Percentiles rank a stretch among this genome's conserved stretches.
phyloP scores from a whole-genome alignment of 148 eudicot species.

The Cornus controversa region DNA sequence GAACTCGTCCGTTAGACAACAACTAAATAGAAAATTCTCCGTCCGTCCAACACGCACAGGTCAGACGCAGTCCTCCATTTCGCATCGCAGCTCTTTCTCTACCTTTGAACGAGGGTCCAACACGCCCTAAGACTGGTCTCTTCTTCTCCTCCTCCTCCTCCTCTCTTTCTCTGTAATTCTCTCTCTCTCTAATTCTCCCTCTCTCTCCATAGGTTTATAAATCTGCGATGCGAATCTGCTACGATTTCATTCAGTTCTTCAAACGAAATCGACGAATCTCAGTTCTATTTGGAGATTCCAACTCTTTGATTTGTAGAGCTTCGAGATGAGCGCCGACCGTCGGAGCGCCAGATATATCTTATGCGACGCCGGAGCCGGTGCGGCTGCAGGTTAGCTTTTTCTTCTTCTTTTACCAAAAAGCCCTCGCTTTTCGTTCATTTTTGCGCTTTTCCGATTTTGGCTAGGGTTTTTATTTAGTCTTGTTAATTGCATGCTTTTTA shows the following conservation, averaged over 20 bases:
- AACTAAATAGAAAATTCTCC: too few species aligned
- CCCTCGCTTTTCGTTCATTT: background rate
- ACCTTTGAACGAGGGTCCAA: background rate
- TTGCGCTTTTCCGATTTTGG: background rate
- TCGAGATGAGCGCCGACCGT: slow-evolving; percentile 32
- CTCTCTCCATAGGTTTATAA: background rate
- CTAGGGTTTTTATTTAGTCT: background rate
- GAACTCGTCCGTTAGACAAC: too few species aligned
- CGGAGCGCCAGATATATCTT: slow-evolving; percentile 41
- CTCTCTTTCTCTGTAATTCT: background rate
- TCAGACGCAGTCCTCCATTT: background rate
- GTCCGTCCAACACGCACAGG: background rate
- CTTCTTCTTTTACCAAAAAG: background rate
- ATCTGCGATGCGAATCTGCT: slow-evolving; percentile 1
- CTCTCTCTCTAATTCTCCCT: background rate
- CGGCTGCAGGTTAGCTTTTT: slow-evolving; percentile 55
- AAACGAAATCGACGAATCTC: background rate
- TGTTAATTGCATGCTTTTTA: background rate
- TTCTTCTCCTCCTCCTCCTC: too few species aligned
- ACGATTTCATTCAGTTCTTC: background rate
- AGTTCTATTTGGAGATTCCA: too few species aligned
- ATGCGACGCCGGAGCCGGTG: slow-evolving; percentile 73
- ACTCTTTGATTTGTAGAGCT: background rate
- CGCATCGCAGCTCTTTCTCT: background rate
- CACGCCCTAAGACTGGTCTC: slow-evolving; percentile 8